Conservation (phyloP, 371 early-diverging fungal genomes). For the Paramicrosporidium saccamoebae region DNA sequence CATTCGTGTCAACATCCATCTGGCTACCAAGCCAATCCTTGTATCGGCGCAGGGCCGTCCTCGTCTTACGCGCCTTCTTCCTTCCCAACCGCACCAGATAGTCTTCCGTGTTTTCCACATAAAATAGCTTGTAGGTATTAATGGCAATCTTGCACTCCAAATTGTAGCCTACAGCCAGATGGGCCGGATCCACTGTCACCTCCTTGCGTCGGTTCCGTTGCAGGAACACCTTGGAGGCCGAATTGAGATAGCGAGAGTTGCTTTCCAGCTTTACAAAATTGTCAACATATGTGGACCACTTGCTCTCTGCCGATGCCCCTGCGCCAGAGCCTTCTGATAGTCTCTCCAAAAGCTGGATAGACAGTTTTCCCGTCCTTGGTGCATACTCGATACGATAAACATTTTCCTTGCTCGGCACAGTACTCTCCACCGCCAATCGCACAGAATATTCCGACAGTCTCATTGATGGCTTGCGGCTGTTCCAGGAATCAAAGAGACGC, state of each 20-base stretch:
- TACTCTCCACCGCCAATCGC: conserved; percentile 38
- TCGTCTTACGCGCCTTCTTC: no score
- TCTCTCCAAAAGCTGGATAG: conserved; percentile 46
- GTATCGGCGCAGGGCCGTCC: no score
- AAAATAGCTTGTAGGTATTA: conserved; percentile 56
- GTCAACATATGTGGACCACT: conserved; percentile 69
- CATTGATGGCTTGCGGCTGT: conserved; percentile 7
- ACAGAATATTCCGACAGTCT: conserved; percentile 31
- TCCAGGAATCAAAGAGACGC: conserved; percentile 14
- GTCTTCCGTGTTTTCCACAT: conserved; percentile 40
- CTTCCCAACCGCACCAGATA: conserved; percentile 10
- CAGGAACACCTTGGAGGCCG: conserved; percentile 18
- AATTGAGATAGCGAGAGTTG: conserved; percentile 16
- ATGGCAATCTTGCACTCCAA: conserved; percentile 59
- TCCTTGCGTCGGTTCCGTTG: conserved; percentile 12
- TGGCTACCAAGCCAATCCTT: no score
- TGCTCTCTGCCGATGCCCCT: conserved; percentile 40
- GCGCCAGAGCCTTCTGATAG: conserved; percentile 42
- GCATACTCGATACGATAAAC: conserved; percentile 53
- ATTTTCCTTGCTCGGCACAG: conserved; percentile 36
- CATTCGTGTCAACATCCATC: no score
- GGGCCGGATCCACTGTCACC: conserved; percentile 10
- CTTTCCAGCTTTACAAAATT: conserved; percentile 41
- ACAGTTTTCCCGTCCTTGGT: conserved; percentile 19
- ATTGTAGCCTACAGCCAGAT: conserved; percentile 18